Base-by-base conservation (phyloP, 257 asterid genomes). In the Capsicum rhomboideum region DNA sequence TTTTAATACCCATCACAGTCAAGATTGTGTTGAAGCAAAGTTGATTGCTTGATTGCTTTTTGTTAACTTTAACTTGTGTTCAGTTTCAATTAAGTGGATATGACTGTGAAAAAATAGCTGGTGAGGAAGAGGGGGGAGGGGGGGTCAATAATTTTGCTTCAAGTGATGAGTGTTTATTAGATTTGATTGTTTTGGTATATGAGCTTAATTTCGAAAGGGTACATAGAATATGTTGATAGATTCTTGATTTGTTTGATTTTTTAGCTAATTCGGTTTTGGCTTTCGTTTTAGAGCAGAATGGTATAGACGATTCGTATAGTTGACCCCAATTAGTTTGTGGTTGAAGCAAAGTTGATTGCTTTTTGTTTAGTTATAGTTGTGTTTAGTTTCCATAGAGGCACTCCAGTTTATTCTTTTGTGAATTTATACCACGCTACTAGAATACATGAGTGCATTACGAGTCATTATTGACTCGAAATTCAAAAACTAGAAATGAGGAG, bases 331-430 rank as follows among this genome's bases (percentile, higher is more conserved):
- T 29, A 29, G 74, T 66, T 66, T 66, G 74, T 66, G 20, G 29
- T 0, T 66, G 21, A 16, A 6, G 44, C 44, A 29, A 66, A 66
- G 46, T 20, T 71, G 34, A n/a, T 67, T 52, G 56, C 18, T 55
- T 55, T 7, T 66, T 66, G 74, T 20, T 29, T 29, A 66, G 21
- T 29, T 66, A 16, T 66, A 66, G 46, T 66, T 29, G 21, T 50
- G 54, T 50, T 50, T 44, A 93, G 80, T 94, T 94, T 84, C 97
- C 97, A 26, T 90, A 82, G 69, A 86, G 97, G 86, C 95, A 93
- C 84, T 87, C 49, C 8, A 37, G 50, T 68, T 67, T 34, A 10
- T 68, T 17, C 52, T n/a, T 67, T 68, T 18, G 17, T 10, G 17
- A 37, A 18, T 37, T 68, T 18, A 18, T 8, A 18, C 78, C 52